Conservation (phyloP, 169 alveolate genomes). For the Plasmodium vivax region DNA sequence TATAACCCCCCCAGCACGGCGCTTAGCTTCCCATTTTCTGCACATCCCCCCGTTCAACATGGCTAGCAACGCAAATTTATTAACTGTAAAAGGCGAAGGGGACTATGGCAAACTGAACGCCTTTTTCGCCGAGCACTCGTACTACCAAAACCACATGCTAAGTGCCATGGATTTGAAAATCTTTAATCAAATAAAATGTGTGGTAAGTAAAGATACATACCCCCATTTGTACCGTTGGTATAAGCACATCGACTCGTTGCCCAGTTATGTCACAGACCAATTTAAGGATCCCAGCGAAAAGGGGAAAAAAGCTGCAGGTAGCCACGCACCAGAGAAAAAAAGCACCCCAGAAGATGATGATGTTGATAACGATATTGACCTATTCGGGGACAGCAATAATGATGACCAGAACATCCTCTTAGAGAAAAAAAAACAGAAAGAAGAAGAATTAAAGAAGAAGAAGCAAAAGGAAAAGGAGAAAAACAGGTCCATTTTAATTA, state of each 20-base stretch:
- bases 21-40: not conserved
- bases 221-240: constrained; percentile 74
- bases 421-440: constrained; percentile 81
- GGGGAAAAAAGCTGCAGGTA: constrained; percentile 4
- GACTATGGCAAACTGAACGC: constrained; percentile 44
- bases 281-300: constrained; percentile 18
- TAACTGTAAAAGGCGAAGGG: constrained; percentile 57
- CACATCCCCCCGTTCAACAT: not conserved
- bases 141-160: constrained; percentile 28
- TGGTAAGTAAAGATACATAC: constrained; percentile 22
- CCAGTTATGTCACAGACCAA: constrained; percentile 16
- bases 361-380: constrained; percentile 75
- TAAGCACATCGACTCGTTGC: constrained; percentile 43
- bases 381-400: constrained; percentile 81
- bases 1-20: not conserved
- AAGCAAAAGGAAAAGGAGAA: constrained; percentile 83
- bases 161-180: constrained; percentile 58
- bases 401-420: constrained; percentile 77
- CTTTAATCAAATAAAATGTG: constrained; percentile 35
- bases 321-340: not conserved
- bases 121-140: constrained; percentile 47
- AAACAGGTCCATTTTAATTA: constrained; percentile 86
- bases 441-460: constrained; percentile 85
- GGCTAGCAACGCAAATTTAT: constrained; percentile 56
- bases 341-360: constrained; percentile 41